phyloP scores from a whole-genome alignment of 2,329 filamentous ascomycete genomes.

The Pseudogymnoascus verrucosus region DNA sequence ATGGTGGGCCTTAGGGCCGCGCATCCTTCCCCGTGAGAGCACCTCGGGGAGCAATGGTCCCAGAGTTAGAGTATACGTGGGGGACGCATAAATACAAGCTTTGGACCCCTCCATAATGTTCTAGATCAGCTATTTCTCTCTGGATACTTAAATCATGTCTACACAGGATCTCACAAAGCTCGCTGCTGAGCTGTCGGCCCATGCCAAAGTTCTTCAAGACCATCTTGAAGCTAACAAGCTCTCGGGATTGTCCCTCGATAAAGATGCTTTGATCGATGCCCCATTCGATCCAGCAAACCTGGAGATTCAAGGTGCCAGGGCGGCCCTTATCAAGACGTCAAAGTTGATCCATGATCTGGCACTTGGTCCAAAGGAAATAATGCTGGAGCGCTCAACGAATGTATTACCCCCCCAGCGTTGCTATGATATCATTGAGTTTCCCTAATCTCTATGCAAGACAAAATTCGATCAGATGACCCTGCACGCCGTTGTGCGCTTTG shows the following conservation, averaged over 20 bases:
- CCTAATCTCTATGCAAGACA: background rate
- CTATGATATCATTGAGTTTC: background rate
- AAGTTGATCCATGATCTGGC: background rate
- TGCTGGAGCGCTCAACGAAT: background rate
- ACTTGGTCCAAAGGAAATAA: background rate
- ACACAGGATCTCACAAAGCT: background rate
- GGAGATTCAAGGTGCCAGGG: background rate
- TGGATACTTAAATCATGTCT: background rate
- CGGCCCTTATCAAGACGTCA: background rate
- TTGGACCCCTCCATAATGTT: background rate
- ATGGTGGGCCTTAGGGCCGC: background rate
- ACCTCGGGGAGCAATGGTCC: background rate
- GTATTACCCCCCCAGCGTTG: background rate
- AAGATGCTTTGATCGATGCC: background rate
- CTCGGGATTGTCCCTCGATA: background rate
- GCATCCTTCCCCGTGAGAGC: background rate
- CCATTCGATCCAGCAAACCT: background rate
- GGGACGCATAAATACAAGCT: background rate
- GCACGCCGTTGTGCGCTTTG: conserved; percentile 13
- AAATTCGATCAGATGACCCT: background rate
- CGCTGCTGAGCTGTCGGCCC: background rate
- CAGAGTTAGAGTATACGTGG: background rate
- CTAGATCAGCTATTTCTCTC: background rate
- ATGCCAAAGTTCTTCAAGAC: background rate
- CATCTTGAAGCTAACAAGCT: background rate